Evolutionary conservation across 768 basidiomycete species (phyloP), one percentile per base, ranked within the genome.

Genomic region (Lepiota subincarnata): DNA sequence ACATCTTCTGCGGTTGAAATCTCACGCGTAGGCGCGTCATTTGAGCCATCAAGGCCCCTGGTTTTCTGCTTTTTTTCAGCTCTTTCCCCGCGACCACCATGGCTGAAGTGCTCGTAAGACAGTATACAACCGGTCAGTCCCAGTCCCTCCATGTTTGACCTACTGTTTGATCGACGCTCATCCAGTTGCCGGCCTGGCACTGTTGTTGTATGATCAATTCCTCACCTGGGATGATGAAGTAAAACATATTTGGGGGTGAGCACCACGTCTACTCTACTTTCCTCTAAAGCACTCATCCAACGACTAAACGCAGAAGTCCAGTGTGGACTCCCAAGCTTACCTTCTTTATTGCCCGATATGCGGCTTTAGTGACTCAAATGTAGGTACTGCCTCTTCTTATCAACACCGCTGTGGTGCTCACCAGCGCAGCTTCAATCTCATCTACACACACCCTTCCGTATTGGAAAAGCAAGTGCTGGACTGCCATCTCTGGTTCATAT

Each of bases 151-250:
- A 31, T 31, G 7, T 7, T 31, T 31, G 31, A 31, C 31, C 31
- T 31, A 11, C 31, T 7, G 3, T 11, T 31, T 31, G 7, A 31
- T 31, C 2, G 31, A 31, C 31, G 1, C 31, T 31, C 19, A 7
- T 20, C 31, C 28, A 50, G 50, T 31, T 18, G 35, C 50, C 18
- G 50, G 42, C 10, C 13, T 52, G 41, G 36, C 16, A 13, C 22
- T 52, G 6, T 20, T 45, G 20, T 11, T 52, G 18, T 52, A 44
- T 5, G 50, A 52, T 26, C 50, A 52, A 1, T 6, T 22, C 37
- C 19, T 52, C 4, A 52, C 50, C 5, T 52, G 50, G 50, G 43
- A 45, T 6, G 36, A 16, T 13, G 50, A 52, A 19, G 28, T 42
- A 16, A 36, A 43, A 10, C 34, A 28, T 24, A 50, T 50, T 28